phyloP scores from a whole-genome alignment of 2,329 filamentous ascomycete species.

The Neocucurbitaria cava region DNA sequence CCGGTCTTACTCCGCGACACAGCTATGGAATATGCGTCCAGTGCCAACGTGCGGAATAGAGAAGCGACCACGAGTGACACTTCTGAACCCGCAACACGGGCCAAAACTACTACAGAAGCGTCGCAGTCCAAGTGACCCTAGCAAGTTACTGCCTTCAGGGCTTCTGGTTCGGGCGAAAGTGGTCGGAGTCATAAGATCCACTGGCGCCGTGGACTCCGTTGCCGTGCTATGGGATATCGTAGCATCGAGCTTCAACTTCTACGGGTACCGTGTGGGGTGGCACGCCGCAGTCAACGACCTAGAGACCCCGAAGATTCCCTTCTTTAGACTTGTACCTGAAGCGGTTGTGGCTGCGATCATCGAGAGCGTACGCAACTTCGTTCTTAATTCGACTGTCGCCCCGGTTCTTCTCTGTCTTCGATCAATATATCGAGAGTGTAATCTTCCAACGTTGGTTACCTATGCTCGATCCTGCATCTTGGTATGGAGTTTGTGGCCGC shows the following conservation, averaged over 20 bases:
- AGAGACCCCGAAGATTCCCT: background rate
- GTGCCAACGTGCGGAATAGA: background rate
- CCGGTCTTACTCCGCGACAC: background rate
- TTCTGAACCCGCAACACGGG: background rate
- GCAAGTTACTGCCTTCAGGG: background rate
- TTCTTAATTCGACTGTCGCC: background rate
- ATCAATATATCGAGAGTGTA: background rate
- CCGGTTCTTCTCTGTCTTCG: background rate
- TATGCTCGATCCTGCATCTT: background rate
- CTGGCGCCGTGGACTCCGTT: background rate
- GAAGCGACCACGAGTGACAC: background rate
- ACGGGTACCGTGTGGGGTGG: background rate
- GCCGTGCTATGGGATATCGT: background rate
- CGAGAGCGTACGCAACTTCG: background rate
- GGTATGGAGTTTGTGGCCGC: background rate
- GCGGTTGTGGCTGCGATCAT: background rate
- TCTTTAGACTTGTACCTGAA: background rate
- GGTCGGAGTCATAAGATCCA: background rate
- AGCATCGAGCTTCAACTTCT: background rate
- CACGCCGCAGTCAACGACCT: background rate
- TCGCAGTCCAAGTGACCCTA: background rate
- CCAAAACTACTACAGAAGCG: background rate
- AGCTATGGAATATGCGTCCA: background rate
- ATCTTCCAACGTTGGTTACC: background rate
- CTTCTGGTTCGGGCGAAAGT: background rate